phyloP scores from a whole-genome alignment of 1,284 basidiomycete species.

The Apiotrichum akiyoshidainum region DNA sequence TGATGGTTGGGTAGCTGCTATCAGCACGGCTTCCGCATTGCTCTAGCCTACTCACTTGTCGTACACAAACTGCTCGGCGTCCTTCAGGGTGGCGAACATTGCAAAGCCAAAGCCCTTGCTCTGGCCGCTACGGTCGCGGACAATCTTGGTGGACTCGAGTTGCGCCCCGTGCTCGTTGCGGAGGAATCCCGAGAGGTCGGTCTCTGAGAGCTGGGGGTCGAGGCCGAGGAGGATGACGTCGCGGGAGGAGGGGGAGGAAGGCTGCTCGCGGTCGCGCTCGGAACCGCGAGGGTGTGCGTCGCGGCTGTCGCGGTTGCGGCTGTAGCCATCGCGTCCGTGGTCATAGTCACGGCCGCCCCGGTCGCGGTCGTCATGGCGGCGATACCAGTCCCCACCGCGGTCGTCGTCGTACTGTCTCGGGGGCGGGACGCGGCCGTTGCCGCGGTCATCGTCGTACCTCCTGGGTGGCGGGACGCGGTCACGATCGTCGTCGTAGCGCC shows the following conservation, averaged over 20 bases:
- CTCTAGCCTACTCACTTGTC: conserved; percentile 55
- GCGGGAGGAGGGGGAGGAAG: conserved; percentile 33
- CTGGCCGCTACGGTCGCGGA: conserved; percentile 82
- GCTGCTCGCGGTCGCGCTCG: conserved; percentile 1
- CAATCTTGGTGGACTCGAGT: conserved; percentile 63
- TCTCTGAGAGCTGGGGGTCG: conserved; percentile 82
- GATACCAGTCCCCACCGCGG: background rate
- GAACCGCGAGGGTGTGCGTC: background rate
- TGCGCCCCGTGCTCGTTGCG: conserved; percentile 58
- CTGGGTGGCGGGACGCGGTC: conserved; percentile 10
- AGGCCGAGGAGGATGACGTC: conserved; percentile 87
- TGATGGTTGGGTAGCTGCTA: conserved; percentile 66
- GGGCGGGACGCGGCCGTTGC: conserved; percentile 10
- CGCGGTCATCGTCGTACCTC: conserved; percentile 15
- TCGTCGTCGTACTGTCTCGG: background rate
- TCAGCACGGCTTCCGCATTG: conserved; percentile 18
- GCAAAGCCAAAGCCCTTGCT: conserved; percentile 94
- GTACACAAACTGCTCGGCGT: conserved; percentile 80
- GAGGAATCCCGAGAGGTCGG: conserved; percentile 70
- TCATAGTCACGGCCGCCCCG: background rate
- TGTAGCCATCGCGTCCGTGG: background rate
- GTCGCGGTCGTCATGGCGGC: conserved; percentile 4
- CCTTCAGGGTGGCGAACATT: conserved; percentile 75
- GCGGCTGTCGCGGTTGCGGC: conserved; percentile 1
- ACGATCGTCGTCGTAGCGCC: background rate